These are phyloP conservation scores for Geosiphon pyriformis DNA, from an alignment of 192 early-diverging fungal genomes.

Conservation along the genomic window DNA sequence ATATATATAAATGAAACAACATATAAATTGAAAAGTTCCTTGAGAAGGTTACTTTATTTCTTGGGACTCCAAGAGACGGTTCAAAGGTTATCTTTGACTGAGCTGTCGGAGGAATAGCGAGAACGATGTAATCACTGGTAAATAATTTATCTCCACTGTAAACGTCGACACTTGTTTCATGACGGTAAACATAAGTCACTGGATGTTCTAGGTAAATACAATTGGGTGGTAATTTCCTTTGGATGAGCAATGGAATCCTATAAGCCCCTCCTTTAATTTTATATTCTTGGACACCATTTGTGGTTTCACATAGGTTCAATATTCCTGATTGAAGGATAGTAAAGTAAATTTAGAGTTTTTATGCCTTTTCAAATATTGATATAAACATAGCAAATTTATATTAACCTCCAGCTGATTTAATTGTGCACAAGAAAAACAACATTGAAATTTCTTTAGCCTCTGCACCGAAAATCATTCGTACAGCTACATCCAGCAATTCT, in stretches of 20 bases:
- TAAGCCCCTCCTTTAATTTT: conserved; percentile 20
- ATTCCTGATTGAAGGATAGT: background rate
- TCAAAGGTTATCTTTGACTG: conserved; percentile 1
- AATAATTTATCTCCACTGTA: conserved; percentile 5
- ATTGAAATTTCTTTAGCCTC: conserved; percentile 19
- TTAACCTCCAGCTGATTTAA: conserved; percentile 19
- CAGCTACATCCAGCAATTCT: conserved; percentile 8
- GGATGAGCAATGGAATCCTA: background rate
- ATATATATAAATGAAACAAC: no score
- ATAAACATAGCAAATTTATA: background rate
- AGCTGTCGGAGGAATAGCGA: conserved; percentile 19
- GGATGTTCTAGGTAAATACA: background rate
- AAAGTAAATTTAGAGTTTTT: background rate
- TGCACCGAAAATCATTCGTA: conserved; percentile 18
- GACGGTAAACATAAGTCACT: background rate
- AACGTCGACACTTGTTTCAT: conserved; percentile 6
- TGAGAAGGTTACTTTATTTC: conserved; percentile 18
- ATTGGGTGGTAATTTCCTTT: background rate
- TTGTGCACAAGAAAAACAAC: conserved; percentile 1
- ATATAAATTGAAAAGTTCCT: no score
- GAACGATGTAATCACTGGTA: conserved; percentile 1
- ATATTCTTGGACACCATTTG: conserved; percentile 16
- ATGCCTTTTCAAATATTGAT: background rate
- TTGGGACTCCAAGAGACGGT: conserved; percentile 5
- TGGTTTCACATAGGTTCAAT: background rate